phyloP scores from a whole-genome alignment of 2,329 filamentous ascomycete species.

The Venturia asperata region DNA sequence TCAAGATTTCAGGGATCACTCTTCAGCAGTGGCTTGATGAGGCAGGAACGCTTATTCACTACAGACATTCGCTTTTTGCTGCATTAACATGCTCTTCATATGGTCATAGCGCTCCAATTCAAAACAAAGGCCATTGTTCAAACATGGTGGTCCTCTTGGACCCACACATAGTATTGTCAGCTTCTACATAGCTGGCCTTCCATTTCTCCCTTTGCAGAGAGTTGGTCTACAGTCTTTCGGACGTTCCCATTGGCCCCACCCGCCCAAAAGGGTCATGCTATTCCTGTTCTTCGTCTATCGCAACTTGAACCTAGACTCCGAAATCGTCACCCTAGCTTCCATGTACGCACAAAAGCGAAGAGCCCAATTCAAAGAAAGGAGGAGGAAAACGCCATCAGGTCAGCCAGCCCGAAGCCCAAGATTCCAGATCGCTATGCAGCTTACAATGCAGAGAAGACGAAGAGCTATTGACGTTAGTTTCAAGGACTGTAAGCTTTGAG shows the following conservation, averaged over 20 bases:
- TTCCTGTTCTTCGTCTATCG: constrained; percentile 9
- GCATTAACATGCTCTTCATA: constrained; percentile 2
- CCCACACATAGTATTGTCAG: constrained; percentile 9
- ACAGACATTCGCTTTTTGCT: constrained; percentile 4
- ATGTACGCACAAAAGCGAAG: constrained; percentile 1
- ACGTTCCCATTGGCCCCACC: background rate
- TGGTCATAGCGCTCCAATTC: background rate
- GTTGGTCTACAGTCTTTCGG: constrained; percentile 7
- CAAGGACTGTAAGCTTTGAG: constrained; percentile 16
- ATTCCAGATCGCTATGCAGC: constrained; percentile 18
- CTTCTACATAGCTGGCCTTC: constrained; percentile 4
- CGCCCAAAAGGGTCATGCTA: constrained; percentile 2
- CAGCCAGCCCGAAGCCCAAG: background rate
- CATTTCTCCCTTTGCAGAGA: constrained; percentile 8
- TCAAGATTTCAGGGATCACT: background rate
- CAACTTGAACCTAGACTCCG: constrained; percentile 13
- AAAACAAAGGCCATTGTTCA: background rate
- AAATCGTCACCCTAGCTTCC: background rate
- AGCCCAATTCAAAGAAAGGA: background rate
- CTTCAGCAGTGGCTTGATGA: background rate
- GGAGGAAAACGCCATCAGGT: constrained; percentile 1
- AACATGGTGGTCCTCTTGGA: constrained; percentile 7
- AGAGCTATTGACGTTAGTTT: constrained; percentile 36
- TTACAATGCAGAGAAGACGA: constrained; percentile 50
- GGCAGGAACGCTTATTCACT: background rate